Evolutionary conservation across 768 basidiomycete genomes (phyloP), one percentile per base, ranked within the genome.

Genomic region (Boletus pseudo-olivaceus): DNA sequence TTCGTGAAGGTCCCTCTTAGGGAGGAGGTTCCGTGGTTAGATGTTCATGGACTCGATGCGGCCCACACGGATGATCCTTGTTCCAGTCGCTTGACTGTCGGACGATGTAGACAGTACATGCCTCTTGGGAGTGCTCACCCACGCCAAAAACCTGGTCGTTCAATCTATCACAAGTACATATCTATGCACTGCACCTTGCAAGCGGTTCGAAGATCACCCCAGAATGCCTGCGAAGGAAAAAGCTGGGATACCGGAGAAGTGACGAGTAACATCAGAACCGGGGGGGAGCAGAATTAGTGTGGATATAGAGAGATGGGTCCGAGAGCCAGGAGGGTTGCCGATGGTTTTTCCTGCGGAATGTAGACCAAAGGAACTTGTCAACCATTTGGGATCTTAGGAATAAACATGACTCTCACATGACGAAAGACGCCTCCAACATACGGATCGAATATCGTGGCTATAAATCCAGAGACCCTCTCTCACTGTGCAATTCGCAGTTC

Each of bases 401-500:
- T 17, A 42, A 11, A 33, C 34, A 32, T 35, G 10, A 11, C 7
- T 59, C 88, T 56, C 72, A 95, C 93, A 70, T 96, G 94, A 64
- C 87, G 81, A 66, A 96, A 91, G 10, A 84, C 73, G 5, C 92
- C 90, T 39, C 93, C 93, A 53, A 85, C 80, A 60, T 96, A 98
- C 32, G 94, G 94, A 66, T 94, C 83, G 26, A n/a, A 91, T 74
- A n/a, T 82, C 84, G 72, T 88, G 76, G 39, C 78, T 74, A 57
- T 85, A 86, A 15, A 97, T 79, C 71, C 85, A 93, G 5, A 96
- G 78, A 17, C 94, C 96, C 72, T 98, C 96, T 66, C 85, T 83
- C 55, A 98, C 96, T 98, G 58, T 40, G 47, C 47, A 20, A 46
- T 42, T 19, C 10, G 38, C 12, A 12, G 20, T 41, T 51, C 56